Base-by-base conservation (phyloP, 2,329 filamentous ascomycete species). In the Trichoderma sp. region DNA sequence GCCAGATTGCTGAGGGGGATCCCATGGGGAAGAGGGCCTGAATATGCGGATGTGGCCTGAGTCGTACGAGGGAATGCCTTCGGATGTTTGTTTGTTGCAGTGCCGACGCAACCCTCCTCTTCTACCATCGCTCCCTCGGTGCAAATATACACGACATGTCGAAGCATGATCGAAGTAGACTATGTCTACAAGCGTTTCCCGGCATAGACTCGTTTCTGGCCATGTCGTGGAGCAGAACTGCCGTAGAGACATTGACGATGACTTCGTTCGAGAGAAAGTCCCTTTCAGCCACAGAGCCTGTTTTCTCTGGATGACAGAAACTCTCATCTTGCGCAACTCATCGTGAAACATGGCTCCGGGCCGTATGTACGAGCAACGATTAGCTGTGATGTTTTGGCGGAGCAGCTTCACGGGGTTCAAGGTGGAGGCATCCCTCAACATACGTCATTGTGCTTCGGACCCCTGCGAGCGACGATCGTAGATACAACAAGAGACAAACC, bases 391-490 rank as follows among this genome's bases (percentile, higher is more conserved):
- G 7, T 30, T 26, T 41, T 41, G 26, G n/a, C 34, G 24, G n/a
- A 56, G 10, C 47, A 52, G 41, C 48, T 54, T 58, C 15, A 43
- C 52, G 30, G 21, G 41, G 30, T 34, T 4, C 26, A 58, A 48
- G 45, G 54, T 47, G 62, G 47, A 52, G 47, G 44, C 14, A 30
- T 39, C 50, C 57, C 58, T 24, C 41, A 26, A 51, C 24, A 43
- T 61, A 65, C 64, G 64, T 65, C 64, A 65, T 65, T 61, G 48
- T 44, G 50, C 64, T 56, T 30, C 41, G 47, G 6, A 14, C 47
- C 58, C 60, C 51, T 54, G 28, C 6, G 51, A 15, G 41, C 60
- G 60, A 63, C 41, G 50, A 63, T 63, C 60, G 60, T 63, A 63
- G 60, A 63, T 63, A 63, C 50, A 59, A 30, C 41, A 48, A 45